These are phyloP conservation scores for Alternaria solani DNA, from an alignment of 2,329 filamentous ascomycete genomes.

Conservation along the genomic window DNA sequence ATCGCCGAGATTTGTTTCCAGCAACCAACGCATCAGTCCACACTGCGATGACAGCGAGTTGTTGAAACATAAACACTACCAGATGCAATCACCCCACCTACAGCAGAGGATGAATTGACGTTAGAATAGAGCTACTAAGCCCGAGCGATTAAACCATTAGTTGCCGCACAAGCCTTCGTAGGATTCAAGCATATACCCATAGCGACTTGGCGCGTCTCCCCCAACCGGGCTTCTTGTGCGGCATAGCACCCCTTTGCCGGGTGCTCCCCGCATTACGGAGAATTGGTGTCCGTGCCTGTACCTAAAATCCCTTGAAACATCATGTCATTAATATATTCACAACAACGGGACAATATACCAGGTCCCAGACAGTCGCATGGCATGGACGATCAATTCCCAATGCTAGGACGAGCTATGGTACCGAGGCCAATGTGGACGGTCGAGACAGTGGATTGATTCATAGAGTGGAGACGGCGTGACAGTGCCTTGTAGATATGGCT, in stretches of 20 bases:
- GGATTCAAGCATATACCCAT: conserved; percentile 6
- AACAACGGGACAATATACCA: conserved; percentile 17
- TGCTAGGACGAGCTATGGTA: background rate
- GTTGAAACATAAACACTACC: conserved; percentile 4
- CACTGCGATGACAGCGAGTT: background rate
- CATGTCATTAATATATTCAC: conserved; percentile 18
- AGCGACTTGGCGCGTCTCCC: background rate
- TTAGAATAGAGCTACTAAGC: conserved; percentile 1
- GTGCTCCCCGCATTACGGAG: conserved; percentile 16
- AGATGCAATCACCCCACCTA: background rate
- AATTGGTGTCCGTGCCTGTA: conserved; percentile 12
- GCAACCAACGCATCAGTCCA: conserved; percentile 2
- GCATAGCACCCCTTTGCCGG: background rate
- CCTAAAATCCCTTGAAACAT: conserved; percentile 11
- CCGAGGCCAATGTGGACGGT: background rate
- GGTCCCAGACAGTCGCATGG: background rate
- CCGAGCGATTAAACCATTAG: background rate
- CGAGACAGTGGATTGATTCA: background rate
- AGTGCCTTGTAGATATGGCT: background rate
- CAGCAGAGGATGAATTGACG: background rate
- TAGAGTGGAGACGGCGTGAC: background rate
- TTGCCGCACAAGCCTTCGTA: conserved; percentile 3
- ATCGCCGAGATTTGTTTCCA: conserved; percentile 9
- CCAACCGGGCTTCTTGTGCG: conserved; percentile 1
- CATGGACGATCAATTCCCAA: conserved; percentile 15